Evolutionary conservation across 2,329 filamentous ascomycete species (phyloP), one percentile per base, ranked within the genome.

Genomic region (Sporothrix dimorphospora): DNA sequence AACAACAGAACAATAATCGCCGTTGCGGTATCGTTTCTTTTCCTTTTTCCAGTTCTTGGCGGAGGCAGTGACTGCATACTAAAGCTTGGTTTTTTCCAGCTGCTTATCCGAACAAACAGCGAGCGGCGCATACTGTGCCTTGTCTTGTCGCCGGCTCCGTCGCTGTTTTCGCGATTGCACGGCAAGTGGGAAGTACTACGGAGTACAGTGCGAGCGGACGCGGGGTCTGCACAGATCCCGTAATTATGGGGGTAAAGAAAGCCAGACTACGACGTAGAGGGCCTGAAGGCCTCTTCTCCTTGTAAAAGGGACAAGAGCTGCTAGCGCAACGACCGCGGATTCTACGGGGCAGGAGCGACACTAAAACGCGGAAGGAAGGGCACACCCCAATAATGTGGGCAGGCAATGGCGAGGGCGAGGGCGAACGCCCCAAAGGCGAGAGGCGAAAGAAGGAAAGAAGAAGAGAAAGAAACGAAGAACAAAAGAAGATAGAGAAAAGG

Each of bases 341-440:
- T 66, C 59, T 72, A 72, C 61, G 71, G 71, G 67, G 67, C 40
- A 51, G 71, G 59, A 71, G 51, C 57, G 47, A 19, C 66, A 55
- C 66, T 61, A 57, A 63, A 51, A 42, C 19, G 55, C n/a, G 55
- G 71, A 69, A 72, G 45, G 63, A 45, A 1, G 49, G 34, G 51
- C 34, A 69, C 67, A 40, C 51, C 70, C 70, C 61, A 71, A 49
- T 59, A 16, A 47, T 49, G 47, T 19, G 30, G n/a, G 21, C 38
- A 65, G 27, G 14, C 38, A 11, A 24, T 38, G 7, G 57, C 34
- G 5, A 53, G n/a, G 12, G 30, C 30, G 30, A 34, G 30, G n/a
- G n/a, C n/a, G n/a, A n/a, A n/a, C n/a, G n/a, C n/a, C n/a, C n/a
- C n/a, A n/a, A n/a, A 34, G 30, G 6, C 30, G n/a, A 45, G 38